Base-by-base conservation (phyloP, 352 stramenopile species). In the Pythium oligandrum region DNA sequence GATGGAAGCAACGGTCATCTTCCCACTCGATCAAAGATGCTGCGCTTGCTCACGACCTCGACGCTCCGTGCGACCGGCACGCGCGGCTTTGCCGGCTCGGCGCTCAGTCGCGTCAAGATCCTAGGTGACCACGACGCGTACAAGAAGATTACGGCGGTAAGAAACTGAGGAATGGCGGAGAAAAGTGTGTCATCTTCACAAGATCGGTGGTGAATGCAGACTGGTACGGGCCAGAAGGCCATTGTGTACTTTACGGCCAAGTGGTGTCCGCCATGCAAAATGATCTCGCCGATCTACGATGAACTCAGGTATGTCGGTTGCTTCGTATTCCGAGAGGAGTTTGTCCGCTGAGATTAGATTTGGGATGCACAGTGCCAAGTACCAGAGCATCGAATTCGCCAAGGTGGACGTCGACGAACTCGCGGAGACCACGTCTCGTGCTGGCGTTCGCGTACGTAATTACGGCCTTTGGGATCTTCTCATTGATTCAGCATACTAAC, bases 191-290 rank as follows among this genome's bases (percentile, higher is more conserved):
- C 11, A 39, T 55, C 8, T 9, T 48, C 8, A 26, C 12, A 8
- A 12, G 7, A 8, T 51, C 9, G 8, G 7, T 11, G 17, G 7
- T 26, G 46, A 9, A 17, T 59, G 40, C 46, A 90, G 83, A 52
- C 81, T 33, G 83, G 80, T 44, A 82, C 63, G 12, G 77, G 68
- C 5, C 66, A 73, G 55, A 91, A 91, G 53, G 64, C 80, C 7
- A 78, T 96, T 44, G 84, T 96, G 45, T 95, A 96, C 68, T 96
- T 96, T 57, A 93, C 78, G 42, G 86, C 88, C 31, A 86, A 82
- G 64, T 96, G 88, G 88, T 96, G 88, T 51, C 78, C 79, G n/a
- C 88, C 88, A 7, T 96, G 88, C 81, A 96, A 96, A 66, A 83
- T 94, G 66, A 95, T 96, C 56, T 82, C 76, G 5, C 88, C 88